Conservation (phyloP, 2,329 filamentous ascomycete genomes). For the Xylaria arbuscula region DNA sequence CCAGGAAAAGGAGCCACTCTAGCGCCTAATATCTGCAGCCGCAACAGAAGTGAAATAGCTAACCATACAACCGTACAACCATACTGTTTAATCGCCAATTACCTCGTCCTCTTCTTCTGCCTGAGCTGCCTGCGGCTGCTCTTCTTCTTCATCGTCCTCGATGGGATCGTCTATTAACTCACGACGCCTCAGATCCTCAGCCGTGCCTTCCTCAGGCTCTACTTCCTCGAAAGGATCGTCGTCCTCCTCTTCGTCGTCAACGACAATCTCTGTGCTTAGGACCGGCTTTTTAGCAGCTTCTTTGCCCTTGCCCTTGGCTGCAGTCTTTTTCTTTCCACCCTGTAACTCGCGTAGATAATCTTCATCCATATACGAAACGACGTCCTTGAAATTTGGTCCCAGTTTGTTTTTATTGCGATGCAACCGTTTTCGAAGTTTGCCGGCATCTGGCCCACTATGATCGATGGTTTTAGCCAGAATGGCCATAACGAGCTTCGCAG, state of each 20-base stretch:
- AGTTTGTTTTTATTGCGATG: slow-evolving; percentile 83
- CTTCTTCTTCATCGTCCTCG: slow-evolving; percentile 57
- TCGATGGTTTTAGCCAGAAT: slow-evolving; percentile 82
- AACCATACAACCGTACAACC: slow-evolving; percentile 20
- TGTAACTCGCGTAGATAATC: slow-evolving; percentile 64
- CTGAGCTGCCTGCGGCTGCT: slow-evolving; percentile 43
- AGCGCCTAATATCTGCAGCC: slow-evolving; percentile 13
- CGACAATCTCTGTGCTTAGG: slow-evolving; percentile 59
- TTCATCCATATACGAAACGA: slow-evolving; percentile 83
- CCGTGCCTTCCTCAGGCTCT: slow-evolving; percentile 68
- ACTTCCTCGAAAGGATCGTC: slow-evolving; percentile 59
- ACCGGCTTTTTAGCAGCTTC: slow-evolving; percentile 55
- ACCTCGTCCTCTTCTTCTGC: slow-evolving; percentile 48
- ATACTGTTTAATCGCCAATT: slow-evolving; percentile 52
- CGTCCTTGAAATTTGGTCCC: slow-evolving; percentile 86
- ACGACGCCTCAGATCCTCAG: slow-evolving; percentile 66
- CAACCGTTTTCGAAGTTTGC: slow-evolving; percentile 76
- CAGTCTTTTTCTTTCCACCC: slow-evolving; percentile 56
- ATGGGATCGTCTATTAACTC: slow-evolving; percentile 64
- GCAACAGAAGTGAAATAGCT: slow-evolving; percentile 10
- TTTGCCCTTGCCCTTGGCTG: slow-evolving; percentile 58
- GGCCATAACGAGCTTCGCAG: slow-evolving; percentile 84
- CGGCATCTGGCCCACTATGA: slow-evolving; percentile 66
- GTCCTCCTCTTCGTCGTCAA: slow-evolving; percentile 57
- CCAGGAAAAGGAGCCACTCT: neutral